phyloP scores from a whole-genome alignment of 768 basidiomycete species.

The Chalciporus chontae region DNA sequence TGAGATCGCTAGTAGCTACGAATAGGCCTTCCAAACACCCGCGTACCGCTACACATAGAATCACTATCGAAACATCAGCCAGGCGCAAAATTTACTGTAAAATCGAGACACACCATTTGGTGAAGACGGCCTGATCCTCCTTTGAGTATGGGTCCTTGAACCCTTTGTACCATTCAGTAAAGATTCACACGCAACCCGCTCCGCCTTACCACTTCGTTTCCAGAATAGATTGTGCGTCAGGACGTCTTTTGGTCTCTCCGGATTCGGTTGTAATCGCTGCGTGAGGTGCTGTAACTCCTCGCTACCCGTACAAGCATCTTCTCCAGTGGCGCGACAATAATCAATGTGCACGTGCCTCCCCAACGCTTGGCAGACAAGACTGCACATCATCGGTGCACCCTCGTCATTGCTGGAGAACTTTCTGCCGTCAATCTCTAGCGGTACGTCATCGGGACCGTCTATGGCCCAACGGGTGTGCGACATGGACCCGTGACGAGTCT shows the following conservation, averaged over 20 bases:
- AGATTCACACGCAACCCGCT: background rate
- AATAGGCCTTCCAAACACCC: background rate
- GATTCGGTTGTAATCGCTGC: conserved; percentile 42
- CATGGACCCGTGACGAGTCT: conserved; percentile 65
- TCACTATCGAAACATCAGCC: conserved; percentile 33
- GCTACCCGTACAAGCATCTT: conserved; percentile 35
- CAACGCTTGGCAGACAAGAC: conserved; percentile 49
- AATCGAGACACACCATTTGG: conserved; percentile 43
- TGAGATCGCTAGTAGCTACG: background rate
- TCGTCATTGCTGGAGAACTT: conserved; percentile 55
- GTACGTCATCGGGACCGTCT: conserved; percentile 49
- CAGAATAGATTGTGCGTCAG: conserved; percentile 54
- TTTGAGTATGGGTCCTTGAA: conserved; percentile 63
- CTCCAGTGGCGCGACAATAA: conserved; percentile 46
- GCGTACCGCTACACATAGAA: conserved; percentile 46
- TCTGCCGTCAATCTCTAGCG: conserved; percentile 52
- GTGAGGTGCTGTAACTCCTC: conserved; percentile 46
- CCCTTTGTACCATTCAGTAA: conserved; percentile 29
- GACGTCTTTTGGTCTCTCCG: conserved; percentile 47
- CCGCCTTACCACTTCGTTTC: conserved; percentile 47
- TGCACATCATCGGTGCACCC: conserved; percentile 65
- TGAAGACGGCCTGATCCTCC: conserved; percentile 53
- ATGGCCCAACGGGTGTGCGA: conserved; percentile 54
- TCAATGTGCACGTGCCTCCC: conserved; percentile 60
- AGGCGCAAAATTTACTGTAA: background rate